phyloP scores from a whole-genome alignment of 2,329 filamentous ascomycete genomes.

The Ceratocystis ficicola region DNA sequence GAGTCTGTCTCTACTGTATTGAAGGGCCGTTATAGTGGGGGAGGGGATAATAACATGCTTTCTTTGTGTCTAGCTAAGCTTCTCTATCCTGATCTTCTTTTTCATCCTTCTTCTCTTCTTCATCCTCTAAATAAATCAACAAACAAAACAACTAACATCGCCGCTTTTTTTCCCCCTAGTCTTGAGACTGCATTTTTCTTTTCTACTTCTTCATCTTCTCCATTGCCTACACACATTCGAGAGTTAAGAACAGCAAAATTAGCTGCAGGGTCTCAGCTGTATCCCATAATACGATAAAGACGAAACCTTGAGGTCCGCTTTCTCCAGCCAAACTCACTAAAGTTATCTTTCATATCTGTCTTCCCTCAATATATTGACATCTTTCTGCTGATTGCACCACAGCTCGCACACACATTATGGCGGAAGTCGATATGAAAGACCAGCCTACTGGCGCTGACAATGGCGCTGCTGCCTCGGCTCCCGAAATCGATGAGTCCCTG shows the following conservation, averaged over 20 bases:
- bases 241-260: conserved; percentile 31
- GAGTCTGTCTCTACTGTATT: too few species aligned
- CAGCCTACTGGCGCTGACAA: conserved; percentile 27
- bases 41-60: background rate
- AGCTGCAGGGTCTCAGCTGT: conserved; percentile 38
- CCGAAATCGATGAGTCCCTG: conserved; percentile 59
- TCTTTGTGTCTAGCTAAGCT: background rate
- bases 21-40: too few species aligned
- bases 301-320: background rate
- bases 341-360: too few species aligned
- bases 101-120: conserved; percentile 9
- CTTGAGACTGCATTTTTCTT: background rate
- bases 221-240: background rate
- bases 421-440: conserved; percentile 43
- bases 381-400: background rate
- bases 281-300: conserved; percentile 37
- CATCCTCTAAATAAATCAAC: background rate
- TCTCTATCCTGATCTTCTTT: conserved; percentile 1
- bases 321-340: background rate
- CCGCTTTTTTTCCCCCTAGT: background rate
- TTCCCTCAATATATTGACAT: too few species aligned
- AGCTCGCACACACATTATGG: conserved; percentile 39
- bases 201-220: background rate
- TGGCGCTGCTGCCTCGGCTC: conserved; percentile 38
- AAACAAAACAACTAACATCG: conserved; percentile 3